phyloP scores from a whole-genome alignment of 805 yeast species.

The Lipomyces orientalis region DNA sequence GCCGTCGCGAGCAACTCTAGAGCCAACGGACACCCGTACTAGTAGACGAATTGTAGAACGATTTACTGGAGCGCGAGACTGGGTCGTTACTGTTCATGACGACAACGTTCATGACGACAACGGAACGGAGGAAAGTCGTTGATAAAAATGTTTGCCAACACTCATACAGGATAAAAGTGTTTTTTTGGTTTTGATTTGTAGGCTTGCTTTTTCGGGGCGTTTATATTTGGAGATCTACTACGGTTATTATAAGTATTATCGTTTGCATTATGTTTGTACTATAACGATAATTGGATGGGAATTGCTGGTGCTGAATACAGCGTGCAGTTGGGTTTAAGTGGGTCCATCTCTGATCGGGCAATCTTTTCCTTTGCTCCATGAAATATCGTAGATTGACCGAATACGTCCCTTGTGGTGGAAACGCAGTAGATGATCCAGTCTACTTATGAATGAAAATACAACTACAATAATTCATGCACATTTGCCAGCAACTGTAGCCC shows the following conservation, averaged over 20 bases:
- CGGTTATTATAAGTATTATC: neutral
- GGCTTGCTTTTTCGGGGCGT: neutral
- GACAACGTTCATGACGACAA: neutral
- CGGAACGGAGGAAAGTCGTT: neutral
- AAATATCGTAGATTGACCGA: neutral
- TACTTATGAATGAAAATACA: neutral
- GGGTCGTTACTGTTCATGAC: slow-evolving; percentile 23
- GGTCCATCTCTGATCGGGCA: neutral
- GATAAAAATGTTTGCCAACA: neutral
- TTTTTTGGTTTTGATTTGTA: neutral
- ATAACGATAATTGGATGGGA: neutral
- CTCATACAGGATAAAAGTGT: neutral
- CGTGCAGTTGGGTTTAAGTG: neutral
- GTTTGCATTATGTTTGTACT: neutral
- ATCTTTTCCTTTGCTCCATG: neutral
- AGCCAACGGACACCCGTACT: slow-evolving; percentile 19
- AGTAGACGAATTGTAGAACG: slow-evolving; percentile 22
- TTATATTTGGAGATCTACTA: neutral
- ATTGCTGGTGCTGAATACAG: neutral
- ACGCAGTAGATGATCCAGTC: neutral
- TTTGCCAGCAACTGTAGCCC: neutral
- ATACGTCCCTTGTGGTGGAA: neutral
- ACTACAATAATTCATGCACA: neutral
- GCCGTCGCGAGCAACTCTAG: slow-evolving; percentile 16
- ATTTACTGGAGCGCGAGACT: slow-evolving; percentile 33